Evolutionary conservation across 495 filamentous ascomycete genomes (phyloP).

Genomic region (Penicillium dipodomyicola): DNA sequence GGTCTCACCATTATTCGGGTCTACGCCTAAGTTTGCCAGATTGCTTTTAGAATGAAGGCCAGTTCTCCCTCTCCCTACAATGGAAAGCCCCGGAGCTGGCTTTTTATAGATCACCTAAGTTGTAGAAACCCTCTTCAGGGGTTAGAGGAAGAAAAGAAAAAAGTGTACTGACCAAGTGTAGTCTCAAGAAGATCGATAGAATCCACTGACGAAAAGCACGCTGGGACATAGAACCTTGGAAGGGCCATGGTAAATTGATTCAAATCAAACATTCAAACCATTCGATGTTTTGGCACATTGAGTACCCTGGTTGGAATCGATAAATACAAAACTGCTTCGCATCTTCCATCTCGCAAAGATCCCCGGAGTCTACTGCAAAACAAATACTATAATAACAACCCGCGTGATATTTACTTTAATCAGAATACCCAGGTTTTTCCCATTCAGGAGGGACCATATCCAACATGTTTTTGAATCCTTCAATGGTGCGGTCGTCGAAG

Average conservation of each 20-base stretch:
- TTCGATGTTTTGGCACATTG: not conserved
- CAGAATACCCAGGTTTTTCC: slow-evolving; percentile 16
- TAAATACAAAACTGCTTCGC: not conserved
- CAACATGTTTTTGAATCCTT: not conserved
- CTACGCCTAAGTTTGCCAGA: not conserved
- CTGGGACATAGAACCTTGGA: no score
- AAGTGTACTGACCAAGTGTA: no score
- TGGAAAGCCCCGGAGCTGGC: no score
- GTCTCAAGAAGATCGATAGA: no score
- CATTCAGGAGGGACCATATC: not conserved
- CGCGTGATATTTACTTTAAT: not conserved
- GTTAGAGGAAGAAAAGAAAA: no score
- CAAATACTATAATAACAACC: not conserved
- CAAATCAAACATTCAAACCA: no score
- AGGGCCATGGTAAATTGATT: not conserved
- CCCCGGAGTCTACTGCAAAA: not conserved
- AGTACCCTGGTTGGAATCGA: not conserved
- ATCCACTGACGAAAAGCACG: no score
- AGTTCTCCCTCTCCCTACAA: no score
- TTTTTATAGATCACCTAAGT: no score
- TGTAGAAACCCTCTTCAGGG: no score
- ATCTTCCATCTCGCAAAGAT: not conserved
- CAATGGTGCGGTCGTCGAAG: not conserved
- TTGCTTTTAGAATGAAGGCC: no score
- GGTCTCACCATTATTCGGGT: not conserved